Evolutionary conservation across 2,329 filamentous ascomycete genomes (phyloP), one percentile per base, ranked within the genome.

Genomic region (Phialemonium atrogriseum): DNA sequence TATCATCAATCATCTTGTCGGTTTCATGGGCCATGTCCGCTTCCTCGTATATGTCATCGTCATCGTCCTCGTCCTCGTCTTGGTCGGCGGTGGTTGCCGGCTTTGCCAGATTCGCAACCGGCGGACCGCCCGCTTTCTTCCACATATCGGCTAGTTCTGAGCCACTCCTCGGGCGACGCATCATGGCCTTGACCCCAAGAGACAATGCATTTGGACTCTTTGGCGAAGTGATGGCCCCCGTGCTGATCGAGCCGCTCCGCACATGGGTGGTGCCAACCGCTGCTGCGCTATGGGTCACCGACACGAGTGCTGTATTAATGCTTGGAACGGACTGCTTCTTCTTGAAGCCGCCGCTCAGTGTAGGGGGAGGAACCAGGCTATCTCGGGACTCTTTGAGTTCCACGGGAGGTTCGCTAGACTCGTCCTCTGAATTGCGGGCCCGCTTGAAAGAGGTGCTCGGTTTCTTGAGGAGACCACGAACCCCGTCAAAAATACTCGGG

Each of bases 1-100:
- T 81, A 8, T 71, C 67, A 42, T 84, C 75, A 19, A 77, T 73
- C 10, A 75, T 59, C 37, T 78, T 72, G 22, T 65, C 65, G 5
- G 78, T 66, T 28, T 81, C 75, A 50, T 74, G 70, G 28, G 69
- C 73, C 40, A 80, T 56, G 6, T 77, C 74, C 18, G 64, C 63
- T 22, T 81, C 79, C 22, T 79, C 75, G 2, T 78, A 73, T 3
- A 80, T 74, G 1, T 80, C 74, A 4, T 77, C 73, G 2, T 66
- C 58, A 4, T 71, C 70, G 1, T 65, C 62, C 3, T 68, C 66
- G 14, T 64, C 56, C 9, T 66, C 63, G 13, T 64, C 61, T 36
- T 53, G 35, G 35, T 56, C 55, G 42, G 34, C 34, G 16, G 35
- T 38, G 7, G 42, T 34, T 38, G 52, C 28, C 17, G 38, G 35